Percentiles rank a stretch among this genome's conserved stretches.
Evolutionary conservation across 306 rosid genomes (phyloP).

Genomic region (Medicago ruthenica): DNA sequence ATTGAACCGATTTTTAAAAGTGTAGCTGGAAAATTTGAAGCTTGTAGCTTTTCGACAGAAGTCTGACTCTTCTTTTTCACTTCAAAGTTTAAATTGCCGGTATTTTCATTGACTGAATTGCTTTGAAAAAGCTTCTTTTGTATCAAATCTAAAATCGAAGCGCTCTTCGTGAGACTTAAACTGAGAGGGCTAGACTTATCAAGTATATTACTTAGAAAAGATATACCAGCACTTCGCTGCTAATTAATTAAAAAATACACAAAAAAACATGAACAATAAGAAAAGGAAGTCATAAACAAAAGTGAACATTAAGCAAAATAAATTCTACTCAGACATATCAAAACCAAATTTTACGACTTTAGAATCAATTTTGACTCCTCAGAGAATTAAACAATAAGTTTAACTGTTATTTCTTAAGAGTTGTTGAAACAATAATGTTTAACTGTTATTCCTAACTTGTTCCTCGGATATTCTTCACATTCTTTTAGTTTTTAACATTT

Average conservation of each 20-base stretch:
- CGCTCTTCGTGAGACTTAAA: slow-evolving; percentile 81
- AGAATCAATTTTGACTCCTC: too few species aligned
- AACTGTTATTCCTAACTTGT: too few species aligned
- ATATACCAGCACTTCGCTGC: slow-evolving; percentile 48
- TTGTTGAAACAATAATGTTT: too few species aligned
- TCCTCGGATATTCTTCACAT: too few species aligned
- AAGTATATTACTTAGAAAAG: slow-evolving; percentile 52
- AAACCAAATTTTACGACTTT: too few species aligned
- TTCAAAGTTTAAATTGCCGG: slow-evolving; percentile 45
- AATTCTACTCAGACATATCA: too few species aligned
- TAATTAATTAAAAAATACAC: not conserved
- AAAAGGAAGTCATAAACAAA: slow-evolving; percentile 1
- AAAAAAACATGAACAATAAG: slow-evolving; percentile 1
- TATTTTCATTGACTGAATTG: slow-evolving; percentile 32
- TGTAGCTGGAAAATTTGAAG: slow-evolving; percentile 84
- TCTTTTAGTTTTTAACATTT: too few species aligned
- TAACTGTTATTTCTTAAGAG: too few species aligned
- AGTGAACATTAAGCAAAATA: not conserved
- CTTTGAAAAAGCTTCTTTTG: slow-evolving; percentile 81
- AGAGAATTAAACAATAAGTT: too few species aligned
- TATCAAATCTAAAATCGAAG: slow-evolving; percentile 79
- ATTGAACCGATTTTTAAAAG: slow-evolving; percentile 73
- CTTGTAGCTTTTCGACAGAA: slow-evolving; percentile 65
- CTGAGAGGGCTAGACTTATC: slow-evolving; percentile 95
- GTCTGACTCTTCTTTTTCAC: slow-evolving; percentile 50